phyloP scores from a whole-genome alignment of 179 eudicot genomes.

The Spinacia oleracea region DNA sequence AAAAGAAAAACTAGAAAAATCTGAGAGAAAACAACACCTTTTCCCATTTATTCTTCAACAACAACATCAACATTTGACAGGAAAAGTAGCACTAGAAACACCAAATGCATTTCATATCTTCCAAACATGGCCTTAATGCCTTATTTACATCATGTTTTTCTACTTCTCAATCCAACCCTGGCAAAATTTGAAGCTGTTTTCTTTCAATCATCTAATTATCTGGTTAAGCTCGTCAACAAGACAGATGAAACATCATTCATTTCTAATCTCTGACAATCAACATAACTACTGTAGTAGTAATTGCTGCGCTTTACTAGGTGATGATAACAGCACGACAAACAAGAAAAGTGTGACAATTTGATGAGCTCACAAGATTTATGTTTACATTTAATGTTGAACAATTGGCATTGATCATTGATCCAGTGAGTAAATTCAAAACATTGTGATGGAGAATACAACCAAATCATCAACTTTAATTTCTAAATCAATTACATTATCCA shows the following conservation, averaged over 20 bases:
- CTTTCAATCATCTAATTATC: background rate
- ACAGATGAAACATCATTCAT: background rate
- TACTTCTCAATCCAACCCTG: background rate
- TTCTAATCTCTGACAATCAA: background rate
- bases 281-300: background rate
- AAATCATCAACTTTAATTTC: conserved; percentile 6
- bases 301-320: background rate
- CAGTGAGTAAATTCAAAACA: background rate
- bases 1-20: background rate
- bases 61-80: background rate
- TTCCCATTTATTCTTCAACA: background rate
- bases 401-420: background rate
- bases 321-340: conserved; percentile 5
- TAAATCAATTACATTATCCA: conserved; percentile 4
- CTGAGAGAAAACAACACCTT: background rate
- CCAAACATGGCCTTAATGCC: background rate
- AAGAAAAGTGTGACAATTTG: conserved; percentile 4
- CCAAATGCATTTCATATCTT: background rate
- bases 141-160: background rate
- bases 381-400: conserved; percentile 4
- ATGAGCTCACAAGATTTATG: conserved; percentile 18
- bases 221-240: background rate
- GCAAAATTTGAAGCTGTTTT: background rate
- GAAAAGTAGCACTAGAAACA: background rate
- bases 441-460: background rate